These are phyloP conservation scores for Fistulifera solaris DNA, from an alignment of 108 stramenopile species.

Conservation along the genomic window DNA sequence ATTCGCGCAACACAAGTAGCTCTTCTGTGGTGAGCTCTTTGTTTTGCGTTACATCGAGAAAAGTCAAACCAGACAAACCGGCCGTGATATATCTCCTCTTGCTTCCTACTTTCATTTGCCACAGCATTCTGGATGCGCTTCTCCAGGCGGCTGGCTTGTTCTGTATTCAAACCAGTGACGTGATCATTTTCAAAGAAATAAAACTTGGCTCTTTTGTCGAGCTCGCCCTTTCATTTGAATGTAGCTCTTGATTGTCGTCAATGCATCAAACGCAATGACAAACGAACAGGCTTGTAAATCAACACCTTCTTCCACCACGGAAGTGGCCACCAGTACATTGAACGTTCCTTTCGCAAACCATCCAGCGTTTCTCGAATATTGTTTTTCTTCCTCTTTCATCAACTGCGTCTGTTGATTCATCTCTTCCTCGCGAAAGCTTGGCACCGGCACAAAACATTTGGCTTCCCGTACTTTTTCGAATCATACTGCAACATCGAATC, in stretches of 20 bases:
- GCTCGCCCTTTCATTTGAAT: conserved; percentile 72
- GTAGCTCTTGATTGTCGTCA: conserved; percentile 41
- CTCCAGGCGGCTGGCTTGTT: too few relatives aligned
- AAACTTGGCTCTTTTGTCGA: conserved; percentile 43
- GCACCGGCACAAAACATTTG: conserved; percentile 20
- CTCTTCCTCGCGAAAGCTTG: not conserved
- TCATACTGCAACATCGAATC: conserved; percentile 17
- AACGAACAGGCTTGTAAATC: conserved; percentile 60
- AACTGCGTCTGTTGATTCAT: not conserved
- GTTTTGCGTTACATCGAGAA: too few relatives aligned
- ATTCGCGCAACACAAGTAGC: conserved; percentile 23
- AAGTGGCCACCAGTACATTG: conserved; percentile 56
- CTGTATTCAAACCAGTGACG: not conserved
- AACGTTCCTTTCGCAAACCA: conserved; percentile 29
- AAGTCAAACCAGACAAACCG: too few relatives aligned
- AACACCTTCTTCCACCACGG: conserved; percentile 61
- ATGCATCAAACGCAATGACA: conserved; percentile 41
- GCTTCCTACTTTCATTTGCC: too few relatives aligned
- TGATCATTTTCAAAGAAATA: conserved; percentile 33
- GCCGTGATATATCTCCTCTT: too few relatives aligned
- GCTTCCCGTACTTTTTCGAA: conserved; percentile 21
- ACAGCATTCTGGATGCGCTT: too few relatives aligned
- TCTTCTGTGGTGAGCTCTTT: conserved; percentile 12
- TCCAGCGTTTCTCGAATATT: conserved; percentile 25
- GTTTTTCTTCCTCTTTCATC: not conserved